A percentile compares a stretch with the other conserved stretches of the same genome.
Conservation (phyloP, 768 basidiomycete genomes). For the Lactarius hengduanensis region DNA sequence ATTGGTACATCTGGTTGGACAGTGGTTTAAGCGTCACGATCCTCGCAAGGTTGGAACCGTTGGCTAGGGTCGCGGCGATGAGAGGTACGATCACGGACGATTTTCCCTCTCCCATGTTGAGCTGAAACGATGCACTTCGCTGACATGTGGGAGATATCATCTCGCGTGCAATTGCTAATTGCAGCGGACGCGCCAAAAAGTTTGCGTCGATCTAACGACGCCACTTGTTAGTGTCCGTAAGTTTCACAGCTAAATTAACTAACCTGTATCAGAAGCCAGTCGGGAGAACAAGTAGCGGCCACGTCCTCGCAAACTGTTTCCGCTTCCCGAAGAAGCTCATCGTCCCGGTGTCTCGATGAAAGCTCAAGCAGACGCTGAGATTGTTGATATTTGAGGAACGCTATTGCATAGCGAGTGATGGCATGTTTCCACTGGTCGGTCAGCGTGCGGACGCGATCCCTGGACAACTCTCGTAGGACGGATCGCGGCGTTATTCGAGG, state of each 20-base stretch:
- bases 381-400: conserved; percentile 13
- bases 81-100: conserved; percentile 53
- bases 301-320: neutral
- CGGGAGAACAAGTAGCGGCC: neutral
- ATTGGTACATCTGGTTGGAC: conserved; percentile 46
- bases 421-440: neutral
- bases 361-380: conserved; percentile 18
- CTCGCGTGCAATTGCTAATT: conserved; percentile 42
- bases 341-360: neutral
- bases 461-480: conserved; percentile 29
- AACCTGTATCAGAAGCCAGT: conserved; percentile 24
- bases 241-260: neutral
- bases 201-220: conserved; percentile 45
- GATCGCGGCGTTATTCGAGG: conserved; percentile 16
- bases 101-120: conserved; percentile 65
- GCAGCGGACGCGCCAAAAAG: conserved; percentile 44
- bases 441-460: conserved; percentile 24
- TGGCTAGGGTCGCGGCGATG: conserved; percentile 40
- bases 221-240: neutral
- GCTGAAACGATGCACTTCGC: conserved; percentile 44
- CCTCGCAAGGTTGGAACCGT: conserved; percentile 45
- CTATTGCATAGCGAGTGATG: conserved; percentile 1
- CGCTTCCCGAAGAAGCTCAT: conserved; percentile 16
- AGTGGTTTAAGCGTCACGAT: conserved; percentile 51
- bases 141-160: conserved; percentile 45